These are phyloP conservation scores for Cerrena zonata DNA, from an alignment of 1,284 basidiomycete genomes.

Conservation along the genomic window DNA sequence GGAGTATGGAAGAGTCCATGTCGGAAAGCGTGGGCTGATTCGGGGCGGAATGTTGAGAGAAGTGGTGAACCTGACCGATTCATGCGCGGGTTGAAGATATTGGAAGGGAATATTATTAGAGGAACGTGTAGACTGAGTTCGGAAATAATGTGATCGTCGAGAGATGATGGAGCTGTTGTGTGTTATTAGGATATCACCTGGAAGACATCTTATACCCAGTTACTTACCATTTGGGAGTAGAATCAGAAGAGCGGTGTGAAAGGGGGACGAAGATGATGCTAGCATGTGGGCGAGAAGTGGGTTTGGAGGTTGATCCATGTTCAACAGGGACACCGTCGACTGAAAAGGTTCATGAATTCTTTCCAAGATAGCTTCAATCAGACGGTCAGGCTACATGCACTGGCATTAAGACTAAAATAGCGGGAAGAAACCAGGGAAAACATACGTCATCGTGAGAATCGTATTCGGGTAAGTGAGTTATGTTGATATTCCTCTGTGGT, in stretches of 20 bases:
- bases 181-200: too few species aligned
- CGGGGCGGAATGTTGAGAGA: slow-evolving; percentile 11
- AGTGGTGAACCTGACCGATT: slow-evolving; percentile 20
- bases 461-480: slow-evolving; percentile 45
- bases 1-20: slow-evolving; percentile 57
- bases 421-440: too few species aligned
- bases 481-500: slow-evolving; percentile 56
- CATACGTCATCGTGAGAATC: slow-evolving; percentile 40
- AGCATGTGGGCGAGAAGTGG: slow-evolving; percentile 46
- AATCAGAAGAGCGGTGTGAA: slow-evolving; percentile 54
- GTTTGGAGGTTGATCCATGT: slow-evolving; percentile 45
- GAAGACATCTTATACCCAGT: too few species aligned
- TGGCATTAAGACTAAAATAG: too few species aligned
- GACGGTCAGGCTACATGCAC: too few species aligned
- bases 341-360: slow-evolving; percentile 39
- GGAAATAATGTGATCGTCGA: slow-evolving; percentile 45
- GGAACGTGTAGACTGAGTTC: slow-evolving; percentile 51
- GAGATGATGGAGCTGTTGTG: slow-evolving; percentile 26
- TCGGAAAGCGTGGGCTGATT: slow-evolving; percentile 42
- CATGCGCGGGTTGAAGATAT: neutral
- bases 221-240: slow-evolving; percentile 18
- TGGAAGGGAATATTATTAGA: slow-evolving; percentile 44
- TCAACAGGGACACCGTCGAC: slow-evolving; percentile 43
- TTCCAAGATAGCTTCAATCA: too few species aligned
- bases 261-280: slow-evolving; percentile 37